Percentiles rank a stretch among this genome's conserved stretches.
Conservation (phyloP, 2,329 filamentous ascomycete genomes). For the Fusarium nodosum region DNA sequence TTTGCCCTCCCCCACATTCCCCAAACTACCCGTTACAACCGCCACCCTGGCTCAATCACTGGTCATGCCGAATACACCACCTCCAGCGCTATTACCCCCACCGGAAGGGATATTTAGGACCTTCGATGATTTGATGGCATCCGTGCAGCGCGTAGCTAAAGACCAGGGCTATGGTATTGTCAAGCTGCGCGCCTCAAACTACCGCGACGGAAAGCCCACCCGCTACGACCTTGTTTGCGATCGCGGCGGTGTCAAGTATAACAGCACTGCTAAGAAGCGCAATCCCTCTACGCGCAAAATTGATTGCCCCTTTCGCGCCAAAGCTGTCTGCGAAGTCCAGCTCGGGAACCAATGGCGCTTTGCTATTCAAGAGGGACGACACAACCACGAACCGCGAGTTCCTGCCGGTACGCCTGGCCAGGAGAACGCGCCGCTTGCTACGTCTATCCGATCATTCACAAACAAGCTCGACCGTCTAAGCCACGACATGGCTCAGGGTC, state of each 20-base stretch:
- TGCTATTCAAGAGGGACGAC: slow-evolving; percentile 69
- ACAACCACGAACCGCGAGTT: slow-evolving; percentile 72
- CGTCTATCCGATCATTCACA: slow-evolving; percentile 69
- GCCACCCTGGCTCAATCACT: slow-evolving; percentile 54
- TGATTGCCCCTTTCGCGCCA: slow-evolving; percentile 73
- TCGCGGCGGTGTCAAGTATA: slow-evolving; percentile 74
- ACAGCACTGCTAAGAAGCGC: slow-evolving; percentile 74
- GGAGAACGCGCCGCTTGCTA: slow-evolving; percentile 69
- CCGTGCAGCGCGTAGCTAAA: slow-evolving; percentile 71
- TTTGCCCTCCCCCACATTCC: slow-evolving; percentile 45
- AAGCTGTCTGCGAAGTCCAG: slow-evolving; percentile 74
- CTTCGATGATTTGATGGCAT: slow-evolving; percentile 70
- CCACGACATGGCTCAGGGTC: slow-evolving; percentile 68
- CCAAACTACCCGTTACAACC: slow-evolving; percentile 49
- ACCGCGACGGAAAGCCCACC: slow-evolving; percentile 72
- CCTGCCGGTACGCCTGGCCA: slow-evolving; percentile 67
- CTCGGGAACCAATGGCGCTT: slow-evolving; percentile 75
- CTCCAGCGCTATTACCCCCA: slow-evolving; percentile 65
- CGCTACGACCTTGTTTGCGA: slow-evolving; percentile 74
- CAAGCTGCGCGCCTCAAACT: slow-evolving; percentile 73
- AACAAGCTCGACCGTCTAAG: slow-evolving; percentile 72
- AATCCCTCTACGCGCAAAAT: slow-evolving; percentile 74
- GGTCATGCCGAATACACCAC: slow-evolving; percentile 63
- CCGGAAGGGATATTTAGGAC: slow-evolving; percentile 71
- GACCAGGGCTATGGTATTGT: slow-evolving; percentile 74